A percentile compares a stretch with the other conserved stretches of the same genome.
phyloP scores from a whole-genome alignment of 371 early-diverging fungal species.

The Choanephora cucurbitarum region DNA sequence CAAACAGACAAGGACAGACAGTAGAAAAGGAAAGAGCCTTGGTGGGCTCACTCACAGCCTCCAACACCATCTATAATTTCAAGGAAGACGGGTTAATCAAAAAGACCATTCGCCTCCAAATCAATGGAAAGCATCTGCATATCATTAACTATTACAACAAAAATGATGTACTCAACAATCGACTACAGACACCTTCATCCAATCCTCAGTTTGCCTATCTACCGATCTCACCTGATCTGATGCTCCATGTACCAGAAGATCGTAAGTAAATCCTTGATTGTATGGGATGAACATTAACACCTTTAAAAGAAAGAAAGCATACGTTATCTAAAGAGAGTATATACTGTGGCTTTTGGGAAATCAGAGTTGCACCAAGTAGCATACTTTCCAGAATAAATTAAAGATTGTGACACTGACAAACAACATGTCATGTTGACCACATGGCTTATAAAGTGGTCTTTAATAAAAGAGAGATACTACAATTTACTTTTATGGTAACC shows the following conservation, averaged over 20 bases:
- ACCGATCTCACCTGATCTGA: conserved; percentile 48
- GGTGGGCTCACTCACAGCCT: conserved; percentile 56
- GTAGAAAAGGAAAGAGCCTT: conserved; percentile 52
- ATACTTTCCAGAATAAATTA: no score
- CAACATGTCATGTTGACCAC: no score
- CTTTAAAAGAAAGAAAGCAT: no score
- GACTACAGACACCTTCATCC: conserved; percentile 57
- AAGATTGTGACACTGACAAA: no score
- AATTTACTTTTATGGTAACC: no score
- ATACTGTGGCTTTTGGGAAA: conserved; percentile 1
- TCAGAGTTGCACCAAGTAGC: no score
- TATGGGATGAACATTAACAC: no score
- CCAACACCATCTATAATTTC: conserved; percentile 60
- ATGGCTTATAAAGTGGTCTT: no score
- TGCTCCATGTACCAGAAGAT: conserved; percentile 20
- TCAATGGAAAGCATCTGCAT: conserved; percentile 76
- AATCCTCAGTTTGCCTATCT: conserved; percentile 46
- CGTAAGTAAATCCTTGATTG: background rate
- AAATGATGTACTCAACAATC: conserved; percentile 64
- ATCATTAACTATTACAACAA: conserved; percentile 84
- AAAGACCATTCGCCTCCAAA: conserved; percentile 80
- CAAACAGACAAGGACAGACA: background rate
- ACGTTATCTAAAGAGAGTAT: no score
- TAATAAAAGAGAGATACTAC: no score
- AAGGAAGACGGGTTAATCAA: conserved; percentile 84